Evolutionary conservation across 805 yeast species (phyloP).

Genomic region (Zygotorulaspora sp.): DNA sequence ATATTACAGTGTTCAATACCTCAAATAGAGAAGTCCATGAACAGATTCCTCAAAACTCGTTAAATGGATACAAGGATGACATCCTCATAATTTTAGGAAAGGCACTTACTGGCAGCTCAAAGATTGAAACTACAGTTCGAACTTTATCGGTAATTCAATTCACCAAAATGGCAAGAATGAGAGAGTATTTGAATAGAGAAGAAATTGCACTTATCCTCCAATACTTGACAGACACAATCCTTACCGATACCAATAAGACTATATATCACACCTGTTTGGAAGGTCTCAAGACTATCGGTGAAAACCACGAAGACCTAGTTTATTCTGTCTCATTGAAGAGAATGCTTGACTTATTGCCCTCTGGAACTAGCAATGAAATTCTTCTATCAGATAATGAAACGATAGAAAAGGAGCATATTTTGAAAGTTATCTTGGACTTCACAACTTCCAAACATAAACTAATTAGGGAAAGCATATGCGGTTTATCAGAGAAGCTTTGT

Average conservation of each 20-base stretch:
- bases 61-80: slow-evolving; percentile 56
- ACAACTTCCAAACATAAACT: slow-evolving; percentile 31
- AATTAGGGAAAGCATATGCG: slow-evolving; percentile 29
- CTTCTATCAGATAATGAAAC: slow-evolving; percentile 24
- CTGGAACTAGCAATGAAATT: slow-evolving; percentile 34
- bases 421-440: slow-evolving; percentile 36
- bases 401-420: slow-evolving; percentile 33
- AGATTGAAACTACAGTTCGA: slow-evolving; percentile 63
- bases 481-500: slow-evolving; percentile 19
- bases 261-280: slow-evolving; percentile 50
- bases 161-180: slow-evolving; percentile 49
- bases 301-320: slow-evolving; percentile 37
- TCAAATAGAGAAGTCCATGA: neutral
- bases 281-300: slow-evolving; percentile 46
- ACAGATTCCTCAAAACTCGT: slow-evolving; percentile 31
- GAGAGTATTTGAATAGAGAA: slow-evolving; percentile 44
- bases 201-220: slow-evolving; percentile 63
- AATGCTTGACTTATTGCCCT: slow-evolving; percentile 48
- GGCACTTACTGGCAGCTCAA: slow-evolving; percentile 62
- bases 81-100: slow-evolving; percentile 64
- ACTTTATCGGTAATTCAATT: slow-evolving; percentile 63
- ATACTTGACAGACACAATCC: slow-evolving; percentile 57
- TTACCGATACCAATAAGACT: slow-evolving; percentile 48
- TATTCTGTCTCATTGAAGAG: slow-evolving; percentile 50
- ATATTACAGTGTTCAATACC: slow-evolving; percentile 39